Conservation (phyloP, 805 yeast species). For the Cyberlindnera mississippiensis region DNA sequence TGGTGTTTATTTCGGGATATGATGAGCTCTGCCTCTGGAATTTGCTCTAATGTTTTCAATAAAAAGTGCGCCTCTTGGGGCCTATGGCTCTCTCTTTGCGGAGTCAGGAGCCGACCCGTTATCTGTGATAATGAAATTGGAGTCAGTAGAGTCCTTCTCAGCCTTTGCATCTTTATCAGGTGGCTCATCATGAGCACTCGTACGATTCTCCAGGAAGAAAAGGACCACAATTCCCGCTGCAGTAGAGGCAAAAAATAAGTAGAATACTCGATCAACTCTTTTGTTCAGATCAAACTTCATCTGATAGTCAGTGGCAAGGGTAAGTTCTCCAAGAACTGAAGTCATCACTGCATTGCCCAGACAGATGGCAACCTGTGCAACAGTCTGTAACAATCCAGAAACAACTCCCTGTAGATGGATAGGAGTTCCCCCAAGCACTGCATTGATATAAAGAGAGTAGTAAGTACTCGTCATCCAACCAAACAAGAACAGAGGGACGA, state of each 20-base stretch:
- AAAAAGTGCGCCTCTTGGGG: too few species aligned
- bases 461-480: constrained; percentile 31
- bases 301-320: neutral
- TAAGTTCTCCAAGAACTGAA: neutral
- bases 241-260: neutral
- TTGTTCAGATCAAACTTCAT: neutral
- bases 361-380: neutral
- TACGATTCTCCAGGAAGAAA: neutral
- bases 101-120: too few species aligned
- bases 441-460: constrained; percentile 32
- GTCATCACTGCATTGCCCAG: neutral
- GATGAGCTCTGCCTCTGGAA: too few species aligned
- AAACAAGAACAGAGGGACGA: constrained; percentile 24
- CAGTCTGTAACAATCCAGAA: constrained; percentile 34
- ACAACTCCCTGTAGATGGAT: constrained; percentile 37
- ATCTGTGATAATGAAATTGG: too few species aligned
- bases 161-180: neutral
- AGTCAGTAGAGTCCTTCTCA: neutral
- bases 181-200: neutral
- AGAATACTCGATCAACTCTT: neutral
- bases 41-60: too few species aligned
- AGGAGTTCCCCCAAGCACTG: constrained; percentile 33
- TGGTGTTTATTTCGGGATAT: too few species aligned
- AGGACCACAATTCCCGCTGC: neutral
- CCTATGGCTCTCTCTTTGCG: too few species aligned